Percentiles rank a stretch among this genome's conserved stretches.
These are phyloP conservation scores for Neurospora sp. DNA, from an alignment of 495 filamentous ascomycete genomes.

Conservation along the genomic window DNA sequence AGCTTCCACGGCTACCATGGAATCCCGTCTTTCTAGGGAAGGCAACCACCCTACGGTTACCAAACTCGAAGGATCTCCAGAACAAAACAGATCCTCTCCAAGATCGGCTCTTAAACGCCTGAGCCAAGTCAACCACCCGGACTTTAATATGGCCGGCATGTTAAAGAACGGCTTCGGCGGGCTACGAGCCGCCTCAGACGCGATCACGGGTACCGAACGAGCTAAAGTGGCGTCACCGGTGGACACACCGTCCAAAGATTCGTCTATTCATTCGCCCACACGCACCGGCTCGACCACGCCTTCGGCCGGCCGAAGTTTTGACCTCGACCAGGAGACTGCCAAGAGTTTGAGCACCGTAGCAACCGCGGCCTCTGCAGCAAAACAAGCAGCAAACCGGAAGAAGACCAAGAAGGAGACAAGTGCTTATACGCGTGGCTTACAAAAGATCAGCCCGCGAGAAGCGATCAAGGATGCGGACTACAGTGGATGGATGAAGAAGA, in stretches of 20 bases:
- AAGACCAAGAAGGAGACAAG: slow-evolving; percentile 86
- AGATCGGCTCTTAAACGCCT: slow-evolving; percentile 39
- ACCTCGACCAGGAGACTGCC: slow-evolving; percentile 58
- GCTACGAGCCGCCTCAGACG: slow-evolving; percentile 73
- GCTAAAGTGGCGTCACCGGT: slow-evolving; percentile 42
- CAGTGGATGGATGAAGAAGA: slow-evolving; percentile 99
- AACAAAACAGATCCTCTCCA: slow-evolving; percentile 38
- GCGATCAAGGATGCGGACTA: slow-evolving; percentile 85
- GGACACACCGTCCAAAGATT: slow-evolving; percentile 54
- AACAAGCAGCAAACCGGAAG: slow-evolving; percentile 39
- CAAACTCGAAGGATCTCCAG: slow-evolving; percentile 53
- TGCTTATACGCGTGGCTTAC: slow-evolving; percentile 80
- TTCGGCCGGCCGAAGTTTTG: slow-evolving; percentile 69
- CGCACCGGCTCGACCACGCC: slow-evolving; percentile 80
- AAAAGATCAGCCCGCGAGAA: slow-evolving; percentile 71
- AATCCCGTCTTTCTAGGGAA: slow-evolving; percentile 43
- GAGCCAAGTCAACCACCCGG: slow-evolving; percentile 40
- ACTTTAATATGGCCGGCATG: slow-evolving; percentile 39
- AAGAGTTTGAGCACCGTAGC: slow-evolving; percentile 43
- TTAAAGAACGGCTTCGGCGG: slow-evolving; percentile 40
- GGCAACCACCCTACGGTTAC: slow-evolving; percentile 50
- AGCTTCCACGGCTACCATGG: slow-evolving; percentile 39
- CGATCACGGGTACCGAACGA: slow-evolving; percentile 54
- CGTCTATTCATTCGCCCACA: slow-evolving; percentile 54
- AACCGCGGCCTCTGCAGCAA: slow-evolving; percentile 28